These are phyloP conservation scores for Boehmeria nivea DNA, from an alignment of 306 rosid genomes.

Conservation along the genomic window DNA sequence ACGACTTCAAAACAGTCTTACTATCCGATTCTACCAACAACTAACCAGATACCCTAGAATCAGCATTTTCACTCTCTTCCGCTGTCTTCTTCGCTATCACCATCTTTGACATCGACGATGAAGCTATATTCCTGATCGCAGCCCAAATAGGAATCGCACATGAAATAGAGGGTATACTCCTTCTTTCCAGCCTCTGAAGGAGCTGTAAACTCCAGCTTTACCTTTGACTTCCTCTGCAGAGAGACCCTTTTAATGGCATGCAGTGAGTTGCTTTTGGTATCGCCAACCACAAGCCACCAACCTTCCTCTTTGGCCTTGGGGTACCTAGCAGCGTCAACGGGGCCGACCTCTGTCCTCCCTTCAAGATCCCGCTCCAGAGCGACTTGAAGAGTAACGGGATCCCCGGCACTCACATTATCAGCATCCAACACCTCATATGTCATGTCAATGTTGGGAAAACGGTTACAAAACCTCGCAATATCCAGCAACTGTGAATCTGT, in stretches of 20 bases:
- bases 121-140: slow-evolving; percentile 87
- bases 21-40: no score
- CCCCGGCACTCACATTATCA: slow-evolving; percentile 56
- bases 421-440: slow-evolving; percentile 57
- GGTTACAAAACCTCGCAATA: slow-evolving; percentile 72
- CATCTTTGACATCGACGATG: slow-evolving; percentile 37
- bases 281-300: slow-evolving; percentile 96
- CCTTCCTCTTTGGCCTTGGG: slow-evolving; percentile 91
- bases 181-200: slow-evolving; percentile 75
- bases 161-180: slow-evolving; percentile 62
- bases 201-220: slow-evolving; percentile 66
- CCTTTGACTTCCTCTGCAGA: slow-evolving; percentile 60
- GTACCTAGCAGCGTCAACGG: slow-evolving; percentile 72
- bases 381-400: slow-evolving; percentile 52
- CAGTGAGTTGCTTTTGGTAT: slow-evolving; percentile 57
- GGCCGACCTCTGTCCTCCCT: slow-evolving; percentile 58
- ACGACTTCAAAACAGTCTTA: no score
- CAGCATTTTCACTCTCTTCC: no score
- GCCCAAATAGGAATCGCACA: slow-evolving; percentile 95
- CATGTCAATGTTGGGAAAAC: slow-evolving; percentile 80
- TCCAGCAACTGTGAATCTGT: slow-evolving; percentile 65
- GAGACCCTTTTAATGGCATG: slow-evolving; percentile 81
- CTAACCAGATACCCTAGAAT: no score
- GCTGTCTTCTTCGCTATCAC: no score
- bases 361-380: slow-evolving; percentile 75